Evolutionary conservation across 2,329 filamentous ascomycete species (phyloP).

Genomic region (Rutstroemia sp.): DNA sequence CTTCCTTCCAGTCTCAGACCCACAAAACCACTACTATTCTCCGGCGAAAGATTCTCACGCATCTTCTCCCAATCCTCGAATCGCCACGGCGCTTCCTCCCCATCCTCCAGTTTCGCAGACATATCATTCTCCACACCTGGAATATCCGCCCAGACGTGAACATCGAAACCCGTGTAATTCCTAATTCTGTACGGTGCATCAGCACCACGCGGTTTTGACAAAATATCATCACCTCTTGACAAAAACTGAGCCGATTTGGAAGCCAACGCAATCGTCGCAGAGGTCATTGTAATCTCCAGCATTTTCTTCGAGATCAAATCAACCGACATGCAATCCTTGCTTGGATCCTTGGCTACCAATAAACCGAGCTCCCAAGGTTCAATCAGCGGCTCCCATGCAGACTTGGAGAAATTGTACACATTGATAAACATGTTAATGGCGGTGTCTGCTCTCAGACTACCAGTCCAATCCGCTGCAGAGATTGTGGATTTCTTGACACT

Average conservation of each 20-base stretch:
- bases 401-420: conserved; percentile 98
- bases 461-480: conserved; percentile 85
- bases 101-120: conserved; percentile 73
- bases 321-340: conserved; percentile 69
- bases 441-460: conserved; percentile 76
- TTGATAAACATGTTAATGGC: conserved; percentile 93
- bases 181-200: conserved; percentile 91
- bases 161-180: conserved; percentile 91
- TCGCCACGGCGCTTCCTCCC: conserved; percentile 87
- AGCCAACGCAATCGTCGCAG: conserved; percentile 84
- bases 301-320: conserved; percentile 84
- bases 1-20: conserved; percentile 83
- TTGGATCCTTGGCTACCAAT: conserved; percentile 71
- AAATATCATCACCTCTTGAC: conserved; percentile 72
- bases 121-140: conserved; percentile 58
- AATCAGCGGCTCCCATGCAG: conserved; percentile 91
- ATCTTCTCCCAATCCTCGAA: conserved; percentile 97
- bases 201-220: conserved; percentile 84
- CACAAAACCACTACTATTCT: conserved; percentile 72
- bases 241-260: conserved; percentile 92
- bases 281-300: conserved; percentile 87
- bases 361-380: conserved; percentile 96
- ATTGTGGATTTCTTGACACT: conserved; percentile 86
- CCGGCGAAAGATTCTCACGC: conserved; percentile 82
- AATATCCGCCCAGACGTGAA: conserved; percentile 74